These are phyloP conservation scores for Cydonia oblonga DNA, from an alignment of 331 rosid species.

Conservation along the genomic window DNA sequence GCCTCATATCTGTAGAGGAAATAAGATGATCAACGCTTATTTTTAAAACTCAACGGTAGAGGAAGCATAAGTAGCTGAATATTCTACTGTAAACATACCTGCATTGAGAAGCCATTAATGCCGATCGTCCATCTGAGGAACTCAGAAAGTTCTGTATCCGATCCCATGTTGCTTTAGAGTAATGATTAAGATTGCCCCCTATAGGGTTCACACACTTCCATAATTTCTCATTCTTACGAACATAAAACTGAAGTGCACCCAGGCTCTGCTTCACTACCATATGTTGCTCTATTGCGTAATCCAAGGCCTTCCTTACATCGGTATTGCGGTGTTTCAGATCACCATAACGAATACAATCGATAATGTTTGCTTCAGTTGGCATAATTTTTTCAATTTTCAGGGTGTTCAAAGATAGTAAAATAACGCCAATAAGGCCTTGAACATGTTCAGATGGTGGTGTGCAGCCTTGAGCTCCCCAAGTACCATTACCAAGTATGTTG, in stretches of 20 bases:
- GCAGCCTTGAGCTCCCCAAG: constrained; percentile 64
- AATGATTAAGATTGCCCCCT: constrained; percentile 33
- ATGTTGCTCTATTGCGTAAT: constrained; percentile 41
- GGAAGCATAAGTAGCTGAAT: constrained; percentile 2
- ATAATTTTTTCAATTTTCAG: constrained; percentile 53
- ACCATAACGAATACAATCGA: constrained; percentile 58
- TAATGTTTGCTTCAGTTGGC: constrained; percentile 61
- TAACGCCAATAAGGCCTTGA: constrained; percentile 51
- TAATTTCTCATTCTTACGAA: constrained; percentile 37
- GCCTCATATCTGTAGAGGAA: constrained; percentile 57
- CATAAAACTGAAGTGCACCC: constrained; percentile 49
- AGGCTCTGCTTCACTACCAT: constrained; percentile 37
- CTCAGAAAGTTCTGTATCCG: constrained; percentile 37
- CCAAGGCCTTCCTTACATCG: constrained; percentile 60
- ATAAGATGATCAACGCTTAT: not conserved
- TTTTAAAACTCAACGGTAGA: not conserved
- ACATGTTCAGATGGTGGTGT: constrained; percentile 49
- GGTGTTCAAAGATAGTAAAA: constrained; percentile 44
- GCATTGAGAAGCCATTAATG: constrained; percentile 52
- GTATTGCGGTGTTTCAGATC: constrained; percentile 39
- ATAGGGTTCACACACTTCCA: constrained; percentile 65
- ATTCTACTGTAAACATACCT: constrained; percentile 33
- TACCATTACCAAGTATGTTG: constrained; percentile 37
- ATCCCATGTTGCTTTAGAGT: constrained; percentile 43
- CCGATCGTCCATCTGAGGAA: constrained; percentile 44